These are phyloP conservation scores for Arachis hypogaea DNA, from an alignment of 306 rosid species.

Conservation along the genomic window DNA sequence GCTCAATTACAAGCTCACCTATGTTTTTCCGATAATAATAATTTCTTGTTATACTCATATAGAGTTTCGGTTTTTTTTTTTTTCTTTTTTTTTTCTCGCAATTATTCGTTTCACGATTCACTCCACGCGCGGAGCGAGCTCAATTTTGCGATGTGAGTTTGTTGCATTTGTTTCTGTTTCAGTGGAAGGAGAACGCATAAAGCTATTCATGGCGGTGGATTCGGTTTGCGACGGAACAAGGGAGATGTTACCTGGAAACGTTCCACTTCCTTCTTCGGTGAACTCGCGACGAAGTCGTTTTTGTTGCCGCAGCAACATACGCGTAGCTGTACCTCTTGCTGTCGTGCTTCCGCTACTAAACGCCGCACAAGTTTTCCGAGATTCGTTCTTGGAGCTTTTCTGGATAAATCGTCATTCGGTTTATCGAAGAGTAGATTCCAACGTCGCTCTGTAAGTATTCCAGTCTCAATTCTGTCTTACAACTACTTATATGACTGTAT, in stretches of 20 bases:
- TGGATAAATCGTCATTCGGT: slow-evolving; percentile 56
- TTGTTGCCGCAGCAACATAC: slow-evolving; percentile 29
- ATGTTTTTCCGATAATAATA: not conserved
- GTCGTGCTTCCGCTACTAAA: slow-evolving; percentile 47
- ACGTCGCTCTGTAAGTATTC: slow-evolving; percentile 56
- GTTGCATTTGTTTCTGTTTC: not conserved
- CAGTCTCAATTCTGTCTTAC: slow-evolving; percentile 13
- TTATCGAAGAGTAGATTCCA: slow-evolving; percentile 45
- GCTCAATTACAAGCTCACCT: slow-evolving; percentile 18
- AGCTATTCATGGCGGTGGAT: slow-evolving; percentile 48
- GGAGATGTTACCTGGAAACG: slow-evolving; percentile 49
- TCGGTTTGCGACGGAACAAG: slow-evolving; percentile 47
- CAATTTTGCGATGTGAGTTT: not conserved
- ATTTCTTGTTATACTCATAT: not conserved
- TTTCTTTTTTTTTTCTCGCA: not conserved
- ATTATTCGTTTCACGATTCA: not conserved
- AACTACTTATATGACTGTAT: not conserved
- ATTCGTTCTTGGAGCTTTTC: slow-evolving; percentile 53
- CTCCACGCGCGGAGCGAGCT: not conserved
- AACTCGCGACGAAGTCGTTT: slow-evolving; percentile 42
- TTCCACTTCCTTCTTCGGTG: slow-evolving; percentile 43
- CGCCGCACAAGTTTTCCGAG: slow-evolving; percentile 40
- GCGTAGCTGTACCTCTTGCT: slow-evolving; percentile 55
- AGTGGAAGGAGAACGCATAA: slow-evolving; percentile 47
- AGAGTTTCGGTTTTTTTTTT: not conserved